A percentile compares a stretch with the other conserved stretches of the same genome.
Conservation (phyloP, 371 early-diverging fungal species). For the Mucor racemosus region DNA sequence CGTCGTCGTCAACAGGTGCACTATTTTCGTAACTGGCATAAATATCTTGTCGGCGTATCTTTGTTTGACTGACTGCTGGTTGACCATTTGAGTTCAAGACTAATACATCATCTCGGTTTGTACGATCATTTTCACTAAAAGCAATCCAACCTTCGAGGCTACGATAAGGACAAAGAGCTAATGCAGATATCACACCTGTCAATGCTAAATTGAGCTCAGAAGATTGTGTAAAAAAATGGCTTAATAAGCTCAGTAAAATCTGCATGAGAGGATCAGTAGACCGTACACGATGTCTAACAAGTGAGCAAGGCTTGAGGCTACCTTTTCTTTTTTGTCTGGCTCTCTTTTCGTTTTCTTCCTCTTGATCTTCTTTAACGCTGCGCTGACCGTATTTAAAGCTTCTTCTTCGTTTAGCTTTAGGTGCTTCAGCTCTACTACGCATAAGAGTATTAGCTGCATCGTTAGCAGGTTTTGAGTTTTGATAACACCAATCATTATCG, state of each 20-base stretch:
- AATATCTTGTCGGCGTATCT: slow-evolving; percentile 40
- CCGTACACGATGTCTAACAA: slow-evolving; percentile 53
- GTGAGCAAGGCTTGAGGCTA: background rate
- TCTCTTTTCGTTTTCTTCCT: slow-evolving; percentile 17
- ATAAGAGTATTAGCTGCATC: slow-evolving; percentile 15
- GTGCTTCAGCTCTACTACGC: slow-evolving; percentile 17
- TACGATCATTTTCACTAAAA: slow-evolving; percentile 67
- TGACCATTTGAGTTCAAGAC: slow-evolving; percentile 25
- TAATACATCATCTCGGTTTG: slow-evolving; percentile 44
- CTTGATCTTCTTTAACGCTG: slow-evolving; percentile 28
- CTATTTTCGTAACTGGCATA: slow-evolving; percentile 35
- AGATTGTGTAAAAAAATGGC: slow-evolving; percentile 86
- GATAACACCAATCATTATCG: slow-evolving; percentile 67
- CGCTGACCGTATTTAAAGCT: slow-evolving; percentile 66
- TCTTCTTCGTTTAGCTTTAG: slow-evolving; percentile 52
- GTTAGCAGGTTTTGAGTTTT: slow-evolving; percentile 42
- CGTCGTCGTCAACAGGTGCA: slow-evolving; percentile 37
- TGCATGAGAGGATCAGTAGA: slow-evolving; percentile 72
- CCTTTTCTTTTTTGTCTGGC: background rate
- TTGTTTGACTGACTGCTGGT: slow-evolving; percentile 8
- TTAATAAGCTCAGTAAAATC: slow-evolving; percentile 64
- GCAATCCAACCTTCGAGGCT: slow-evolving; percentile 81
- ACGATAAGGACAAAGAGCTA: slow-evolving; percentile 78
- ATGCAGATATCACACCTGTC: slow-evolving; percentile 86
- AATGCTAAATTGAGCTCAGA: slow-evolving; percentile 88